Conservation (phyloP, 2,329 filamentous ascomycete genomes). For the Curvularia verruculosa region DNA sequence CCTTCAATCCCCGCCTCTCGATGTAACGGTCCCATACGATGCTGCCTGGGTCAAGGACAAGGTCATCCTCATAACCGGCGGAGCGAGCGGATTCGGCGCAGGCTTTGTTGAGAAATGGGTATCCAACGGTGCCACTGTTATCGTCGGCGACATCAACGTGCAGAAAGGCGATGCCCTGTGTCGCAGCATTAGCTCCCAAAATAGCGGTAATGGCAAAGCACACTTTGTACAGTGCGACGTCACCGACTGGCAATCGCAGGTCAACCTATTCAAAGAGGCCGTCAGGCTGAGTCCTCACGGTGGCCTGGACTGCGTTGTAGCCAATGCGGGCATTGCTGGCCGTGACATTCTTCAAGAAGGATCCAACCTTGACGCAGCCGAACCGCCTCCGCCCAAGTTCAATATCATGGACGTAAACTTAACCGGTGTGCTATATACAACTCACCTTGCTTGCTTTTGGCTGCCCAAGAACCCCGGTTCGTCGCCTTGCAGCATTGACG, state of each 20-base stretch:
- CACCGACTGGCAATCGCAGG: slow-evolving; percentile 68
- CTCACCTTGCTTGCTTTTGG: slow-evolving; percentile 67
- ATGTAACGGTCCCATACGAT: slow-evolving; percentile 44
- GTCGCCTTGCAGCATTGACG: slow-evolving; percentile 38
- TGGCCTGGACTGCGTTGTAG: slow-evolving; percentile 67
- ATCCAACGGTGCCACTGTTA: slow-evolving; percentile 58
- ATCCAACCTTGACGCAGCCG: slow-evolving; percentile 51
- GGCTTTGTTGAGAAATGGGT: slow-evolving; percentile 49
- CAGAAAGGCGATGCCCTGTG: slow-evolving; percentile 61
- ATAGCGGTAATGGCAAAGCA: slow-evolving; percentile 53
- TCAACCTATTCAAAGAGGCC: slow-evolving; percentile 66
- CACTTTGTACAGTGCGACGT: slow-evolving; percentile 69
- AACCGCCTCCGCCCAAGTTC: slow-evolving; percentile 59
- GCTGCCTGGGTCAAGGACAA: slow-evolving; percentile 47
- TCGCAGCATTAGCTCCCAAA: slow-evolving; percentile 55
- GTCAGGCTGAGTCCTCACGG: slow-evolving; percentile 60
- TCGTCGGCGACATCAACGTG: slow-evolving; percentile 68
- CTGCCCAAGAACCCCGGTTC: slow-evolving; percentile 59
- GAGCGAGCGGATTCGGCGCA: slow-evolving; percentile 49
- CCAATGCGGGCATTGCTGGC: slow-evolving; percentile 68
- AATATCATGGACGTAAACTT: slow-evolving; percentile 67
- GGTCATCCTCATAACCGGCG: slow-evolving; percentile 49
- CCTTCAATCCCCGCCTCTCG: slow-evolving; percentile 48
- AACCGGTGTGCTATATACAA: slow-evolving; percentile 68
- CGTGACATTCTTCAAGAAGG: slow-evolving; percentile 56